Evolutionary conservation across 495 filamentous ascomycete species (phyloP), one percentile per base, ranked within the genome.

Genomic region (Durotheca rogersii): DNA sequence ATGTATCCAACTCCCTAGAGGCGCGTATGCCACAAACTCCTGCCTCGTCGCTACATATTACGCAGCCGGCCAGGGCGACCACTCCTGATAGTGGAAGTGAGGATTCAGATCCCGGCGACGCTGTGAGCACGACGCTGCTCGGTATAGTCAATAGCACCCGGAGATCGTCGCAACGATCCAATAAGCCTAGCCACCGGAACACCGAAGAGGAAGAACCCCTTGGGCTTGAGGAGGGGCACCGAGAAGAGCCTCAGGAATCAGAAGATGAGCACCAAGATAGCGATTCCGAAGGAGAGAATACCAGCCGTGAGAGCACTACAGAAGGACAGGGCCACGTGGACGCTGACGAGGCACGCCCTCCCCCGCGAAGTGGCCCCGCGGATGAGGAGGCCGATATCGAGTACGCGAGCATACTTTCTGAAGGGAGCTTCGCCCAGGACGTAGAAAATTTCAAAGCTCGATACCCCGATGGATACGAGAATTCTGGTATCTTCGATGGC

Each of bases 351-450:
- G n/a, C n/a, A n/a, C n/a, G n/a, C n/a, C n/a, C n/a, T n/a, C n/a
- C n/a, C n/a, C n/a, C n/a, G n/a, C n/a, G n/a, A n/a, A n/a, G 47
- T 18, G 42, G 38, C n/a, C 46, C 10, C 29, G 37, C 29, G n/a
- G 35, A 47, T 16, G 39, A 30, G 27, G 47, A 58, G 17, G 29
- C 23, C 25, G 53, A 39, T 15, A 41, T 17, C 15, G 9, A 46
- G n/a, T 41, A 40, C 21, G 35, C 19, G 1, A 42, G 47, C 23
- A 19, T 41, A 6, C 37, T 49, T 1, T 12, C 18, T 6, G 32
- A 60, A 41, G 49, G 55, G 32, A 51, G 46, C 10, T 65, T 65
- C 34, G 25, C 40, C 14, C 55, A 49, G 12, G 59, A 65, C 37
- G 46, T 60, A 9, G 23, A 51, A 4, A 27, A 36, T 2, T 65